Evolutionary conservation across 495 filamentous ascomycete genomes (phyloP).

Genomic region (Penicillium atrosanguineum): DNA sequence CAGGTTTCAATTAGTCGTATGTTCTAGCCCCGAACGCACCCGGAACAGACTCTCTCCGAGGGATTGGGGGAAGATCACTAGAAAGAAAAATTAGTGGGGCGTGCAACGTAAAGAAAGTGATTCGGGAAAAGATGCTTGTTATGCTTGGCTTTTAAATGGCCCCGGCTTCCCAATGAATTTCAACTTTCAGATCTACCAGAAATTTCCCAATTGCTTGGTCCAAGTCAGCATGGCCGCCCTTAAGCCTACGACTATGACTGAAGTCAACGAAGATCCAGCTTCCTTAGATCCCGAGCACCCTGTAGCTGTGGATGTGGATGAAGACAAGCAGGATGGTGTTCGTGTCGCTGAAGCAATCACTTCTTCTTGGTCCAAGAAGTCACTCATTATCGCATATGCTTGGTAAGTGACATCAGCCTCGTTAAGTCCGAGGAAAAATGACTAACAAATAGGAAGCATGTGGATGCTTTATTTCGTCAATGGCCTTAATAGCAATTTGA

Average conservation of each 20-base stretch:
- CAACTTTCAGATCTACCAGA: too few species aligned
- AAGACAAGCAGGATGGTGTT: slow-evolving; percentile 26
- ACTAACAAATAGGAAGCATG: slow-evolving; percentile 12
- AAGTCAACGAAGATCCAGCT: not conserved
- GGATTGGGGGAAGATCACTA: too few species aligned
- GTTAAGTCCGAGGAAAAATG: not conserved
- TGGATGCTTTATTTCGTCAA: slow-evolving; percentile 30
- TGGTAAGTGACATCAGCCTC: slow-evolving; percentile 11
- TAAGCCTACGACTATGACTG: not conserved
- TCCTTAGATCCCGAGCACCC: not conserved
- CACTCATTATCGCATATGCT: slow-evolving; percentile 20
- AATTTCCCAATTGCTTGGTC: too few species aligned
- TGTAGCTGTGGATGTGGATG: not conserved
- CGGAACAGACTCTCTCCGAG: too few species aligned
- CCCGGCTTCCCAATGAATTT: too few species aligned
- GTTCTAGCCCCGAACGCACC: too few species aligned
- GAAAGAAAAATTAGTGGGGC: too few species aligned
- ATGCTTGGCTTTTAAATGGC: too few species aligned
- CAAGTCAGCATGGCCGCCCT: not conserved
- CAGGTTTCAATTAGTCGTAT: too few species aligned
- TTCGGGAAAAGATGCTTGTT: too few species aligned
- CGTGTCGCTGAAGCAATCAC: slow-evolving; percentile 27
- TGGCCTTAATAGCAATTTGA: slow-evolving; percentile 15
- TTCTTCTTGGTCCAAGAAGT: slow-evolving; percentile 20
- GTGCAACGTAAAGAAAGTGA: too few species aligned